These are phyloP conservation scores for Dictyophora rubrovolvata DNA, from an alignment of 768 basidiomycete species.

Conservation along the genomic window DNA sequence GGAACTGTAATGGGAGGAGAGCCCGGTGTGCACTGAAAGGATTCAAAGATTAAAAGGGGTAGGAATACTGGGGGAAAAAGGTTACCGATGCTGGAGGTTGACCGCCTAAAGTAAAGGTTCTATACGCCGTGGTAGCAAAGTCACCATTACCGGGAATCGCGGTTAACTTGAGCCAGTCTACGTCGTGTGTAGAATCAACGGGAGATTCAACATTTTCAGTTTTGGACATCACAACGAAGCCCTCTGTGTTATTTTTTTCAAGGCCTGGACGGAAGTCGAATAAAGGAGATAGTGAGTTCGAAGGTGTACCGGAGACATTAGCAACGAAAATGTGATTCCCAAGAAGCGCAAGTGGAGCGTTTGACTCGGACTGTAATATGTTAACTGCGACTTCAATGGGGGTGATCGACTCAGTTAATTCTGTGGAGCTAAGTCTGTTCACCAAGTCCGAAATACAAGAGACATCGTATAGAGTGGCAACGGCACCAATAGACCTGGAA, in stretches of 20 bases:
- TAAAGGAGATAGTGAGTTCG: slow-evolving; percentile 31
- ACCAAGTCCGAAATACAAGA: slow-evolving; percentile 15
- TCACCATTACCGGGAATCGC: slow-evolving; percentile 29
- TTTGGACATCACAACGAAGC: slow-evolving; percentile 39
- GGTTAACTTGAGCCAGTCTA: slow-evolving; percentile 49
- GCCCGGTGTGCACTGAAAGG: slow-evolving; percentile 28
- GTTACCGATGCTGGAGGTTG: slow-evolving; percentile 40
- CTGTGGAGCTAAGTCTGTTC: background rate
- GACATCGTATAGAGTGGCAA: slow-evolving; percentile 20
- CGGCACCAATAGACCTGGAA: slow-evolving; percentile 9
- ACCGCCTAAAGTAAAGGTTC: slow-evolving; percentile 43
- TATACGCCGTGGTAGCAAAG: slow-evolving; percentile 41
- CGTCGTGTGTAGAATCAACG: slow-evolving; percentile 27
- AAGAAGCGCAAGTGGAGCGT: slow-evolving; percentile 19
- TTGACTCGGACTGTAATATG: slow-evolving; percentile 12
- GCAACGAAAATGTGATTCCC: slow-evolving; percentile 51
- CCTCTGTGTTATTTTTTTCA: slow-evolving; percentile 31
- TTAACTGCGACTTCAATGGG: background rate
- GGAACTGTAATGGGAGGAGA: slow-evolving; percentile 35
- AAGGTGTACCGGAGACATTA: slow-evolving; percentile 28
- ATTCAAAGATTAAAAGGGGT: background rate
- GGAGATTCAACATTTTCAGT: slow-evolving; percentile 32
- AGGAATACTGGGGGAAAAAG: background rate
- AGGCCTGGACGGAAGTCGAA: slow-evolving; percentile 46
- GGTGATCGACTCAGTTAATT: background rate